Evolutionary conservation across 2,329 filamentous ascomycete genomes (phyloP), one percentile per base, ranked within the genome.

Genomic region (Aspergillus sp.): DNA sequence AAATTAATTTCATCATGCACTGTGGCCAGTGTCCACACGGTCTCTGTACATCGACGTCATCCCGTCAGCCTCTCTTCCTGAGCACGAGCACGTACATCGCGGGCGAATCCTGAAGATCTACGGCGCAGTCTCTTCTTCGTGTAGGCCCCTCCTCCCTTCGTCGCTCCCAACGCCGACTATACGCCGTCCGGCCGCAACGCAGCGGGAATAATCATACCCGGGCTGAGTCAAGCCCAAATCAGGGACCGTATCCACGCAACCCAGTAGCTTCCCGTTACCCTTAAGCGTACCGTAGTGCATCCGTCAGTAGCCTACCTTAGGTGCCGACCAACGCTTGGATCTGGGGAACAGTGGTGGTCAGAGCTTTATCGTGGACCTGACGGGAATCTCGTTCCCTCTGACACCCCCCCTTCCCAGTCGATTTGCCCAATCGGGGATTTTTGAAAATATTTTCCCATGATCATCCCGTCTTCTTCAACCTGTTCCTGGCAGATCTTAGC

Each of bases 261-360:
- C 36, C 36, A 46, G 49, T n/a, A 29, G 26, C 26, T 29, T 29
- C 26, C 26, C 26, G 26, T 39, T 39, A 24, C 18, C 52, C 53
- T 51, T 58, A 29, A 45, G 50, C 53, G 42, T 54, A 55, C 26
- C 26, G 26, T 29, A 36, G 57, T 54, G 46, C 52, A 58, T 49
- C 52, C 57, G 57, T 39, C 53, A 32, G 47, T 58, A 58, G 52
- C 16, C 6, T 42, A 14, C 36, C 36, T n/a, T 42, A 42, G 36
- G 16, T 55, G 42, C 45, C 52, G 55, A 57, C 57, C 24, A 36
- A 36, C 55, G 42, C 39, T 55, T 55, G 53, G 52, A 60, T 57
- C 51, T 56, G 57, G 57, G 57, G 57, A 57, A 55, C 42, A 36
- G 50, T 42, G 51, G 52, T 62, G 60, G 60, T 60, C 60, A 62